Base-by-base conservation (phyloP, 345 rosid genomes). In the Gossypium turneri region DNA sequence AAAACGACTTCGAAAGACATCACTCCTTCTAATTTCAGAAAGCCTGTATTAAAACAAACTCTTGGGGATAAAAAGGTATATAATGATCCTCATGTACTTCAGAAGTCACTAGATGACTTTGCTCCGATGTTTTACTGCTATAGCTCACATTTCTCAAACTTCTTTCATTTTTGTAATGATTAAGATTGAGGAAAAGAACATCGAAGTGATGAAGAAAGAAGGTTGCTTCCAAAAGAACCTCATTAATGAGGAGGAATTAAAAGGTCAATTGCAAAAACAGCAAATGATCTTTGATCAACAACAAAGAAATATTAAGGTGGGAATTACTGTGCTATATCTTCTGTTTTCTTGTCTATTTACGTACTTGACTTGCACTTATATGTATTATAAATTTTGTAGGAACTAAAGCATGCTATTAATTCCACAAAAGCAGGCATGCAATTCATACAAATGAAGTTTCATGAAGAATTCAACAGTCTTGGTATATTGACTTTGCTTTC, bases 351-450 rank as follows among this genome's bases (percentile, higher is more conserved):
- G 29, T 65, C 27, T 20, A 3, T 58, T 51, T 10, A 41, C 2
- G 9, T 20, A 22, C 73, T 56, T 45, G 13, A 60, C 56, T 62
- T 53, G 74, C 44, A 72, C 56, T 72, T 15, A 62, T 67, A 73
- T 59, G 66, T 44, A 19, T 65, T 27, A 43, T 52, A 17, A 41
- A 51, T 56, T 24, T 66, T 66, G 38, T 75, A 95, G 99, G 98
- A 91, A 78, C 70, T 95, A 76, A 91, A 86, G 81, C 88, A 84
- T 71, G 80, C 86, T 63, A 85, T 91, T 48, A 81, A 77, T 77
- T 79, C 88, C 73, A 88, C 98, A 75, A 95, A 87, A 84, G 90
- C 92, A 77, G 99, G 98, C n/a, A 89, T 95, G 88, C 92, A 91
- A 68, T 89, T 80, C 77, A 88, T 95, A 82, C 97, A 91, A 83